phyloP scores from a whole-genome alignment of 805 yeast genomes.

The Komagataella kurtzmanii region DNA sequence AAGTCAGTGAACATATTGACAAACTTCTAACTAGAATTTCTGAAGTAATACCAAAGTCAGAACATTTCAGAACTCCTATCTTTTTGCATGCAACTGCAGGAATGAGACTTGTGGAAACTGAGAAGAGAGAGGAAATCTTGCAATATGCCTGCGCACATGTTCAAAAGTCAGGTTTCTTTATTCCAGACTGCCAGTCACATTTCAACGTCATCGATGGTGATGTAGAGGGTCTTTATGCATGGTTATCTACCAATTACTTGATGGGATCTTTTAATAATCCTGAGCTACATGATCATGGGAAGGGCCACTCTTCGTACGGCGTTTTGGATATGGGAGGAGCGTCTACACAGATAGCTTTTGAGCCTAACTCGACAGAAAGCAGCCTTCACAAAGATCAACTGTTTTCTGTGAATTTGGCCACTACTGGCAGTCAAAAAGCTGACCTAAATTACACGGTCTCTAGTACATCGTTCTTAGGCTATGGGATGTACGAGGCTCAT shows the following conservation, averaged over 20 bases:
- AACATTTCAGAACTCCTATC: slow-evolving; percentile 61
- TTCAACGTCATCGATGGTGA: slow-evolving; percentile 88
- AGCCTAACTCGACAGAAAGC: slow-evolving; percentile 54
- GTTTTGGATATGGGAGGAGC: slow-evolving; percentile 99
- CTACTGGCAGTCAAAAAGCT: slow-evolving; percentile 41
- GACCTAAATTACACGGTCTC: slow-evolving; percentile 60
- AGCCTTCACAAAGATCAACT: slow-evolving; percentile 53
- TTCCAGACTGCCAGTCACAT: slow-evolving; percentile 53
- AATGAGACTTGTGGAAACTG: slow-evolving; percentile 59
- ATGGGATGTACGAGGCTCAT: slow-evolving; percentile 93
- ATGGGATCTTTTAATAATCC: slow-evolving; percentile 48
- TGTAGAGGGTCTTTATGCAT: slow-evolving; percentile 89
- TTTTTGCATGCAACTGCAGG: slow-evolving; percentile 96
- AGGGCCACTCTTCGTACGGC: slow-evolving; percentile 45
- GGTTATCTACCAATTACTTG: slow-evolving; percentile 84
- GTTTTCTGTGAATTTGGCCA: neutral
- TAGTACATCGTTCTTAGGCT: slow-evolving; percentile 91
- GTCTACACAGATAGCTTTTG: slow-evolving; percentile 90
- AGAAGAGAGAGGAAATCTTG: slow-evolving; percentile 36
- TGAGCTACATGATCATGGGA: slow-evolving; percentile 9
- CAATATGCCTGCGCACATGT: slow-evolving; percentile 46
- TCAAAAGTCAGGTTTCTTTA: slow-evolving; percentile 40
- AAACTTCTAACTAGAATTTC: slow-evolving; percentile 58
- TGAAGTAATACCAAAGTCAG: slow-evolving; percentile 48
- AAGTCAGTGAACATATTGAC: slow-evolving; percentile 50